These are phyloP conservation scores for Boletus subparvulus DNA, from an alignment of 768 basidiomycete species.

Conservation along the genomic window DNA sequence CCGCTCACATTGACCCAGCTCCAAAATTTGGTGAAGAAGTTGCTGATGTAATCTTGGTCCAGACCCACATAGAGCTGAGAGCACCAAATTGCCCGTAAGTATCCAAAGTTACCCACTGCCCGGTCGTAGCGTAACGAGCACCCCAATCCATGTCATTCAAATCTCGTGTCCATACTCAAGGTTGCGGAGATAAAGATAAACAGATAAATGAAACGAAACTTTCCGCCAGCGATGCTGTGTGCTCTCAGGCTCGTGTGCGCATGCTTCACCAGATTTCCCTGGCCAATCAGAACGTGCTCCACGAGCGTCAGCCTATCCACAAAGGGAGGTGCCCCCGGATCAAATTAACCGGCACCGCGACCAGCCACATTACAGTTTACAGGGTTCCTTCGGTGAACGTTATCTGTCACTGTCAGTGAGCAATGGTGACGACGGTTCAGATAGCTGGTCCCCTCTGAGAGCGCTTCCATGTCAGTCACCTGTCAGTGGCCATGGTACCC, in stretches of 20 bases:
- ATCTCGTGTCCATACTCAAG: background rate
- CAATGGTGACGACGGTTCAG: background rate
- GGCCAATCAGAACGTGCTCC: slow-evolving; percentile 6
- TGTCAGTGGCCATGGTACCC: background rate
- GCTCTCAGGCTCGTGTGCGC: background rate
- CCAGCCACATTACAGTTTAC: background rate
- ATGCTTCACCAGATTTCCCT: slow-evolving; percentile 9
- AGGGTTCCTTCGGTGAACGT: background rate
- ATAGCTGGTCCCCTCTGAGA: background rate
- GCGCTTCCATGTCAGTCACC: background rate
- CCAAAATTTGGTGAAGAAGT: background rate
- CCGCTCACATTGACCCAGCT: background rate
- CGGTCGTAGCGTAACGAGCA: slow-evolving; percentile 15
- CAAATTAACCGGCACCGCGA: slow-evolving; percentile 13
- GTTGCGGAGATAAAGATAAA: slow-evolving; percentile 33
- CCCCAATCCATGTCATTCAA: slow-evolving; percentile 9
- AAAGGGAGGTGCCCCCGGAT: background rate
- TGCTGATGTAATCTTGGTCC: background rate
- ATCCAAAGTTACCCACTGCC: background rate
- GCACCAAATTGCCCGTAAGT: background rate
- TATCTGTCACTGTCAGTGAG: background rate
- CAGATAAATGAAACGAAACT: slow-evolving; percentile 9
- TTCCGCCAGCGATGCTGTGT: slow-evolving; percentile 6
- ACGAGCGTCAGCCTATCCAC: background rate
- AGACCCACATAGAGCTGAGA: background rate